Percentiles rank a stretch among this genome's conserved stretches.
phyloP scores from a whole-genome alignment of 169 alveolate genomes.

The Eimeria praecox region DNA sequence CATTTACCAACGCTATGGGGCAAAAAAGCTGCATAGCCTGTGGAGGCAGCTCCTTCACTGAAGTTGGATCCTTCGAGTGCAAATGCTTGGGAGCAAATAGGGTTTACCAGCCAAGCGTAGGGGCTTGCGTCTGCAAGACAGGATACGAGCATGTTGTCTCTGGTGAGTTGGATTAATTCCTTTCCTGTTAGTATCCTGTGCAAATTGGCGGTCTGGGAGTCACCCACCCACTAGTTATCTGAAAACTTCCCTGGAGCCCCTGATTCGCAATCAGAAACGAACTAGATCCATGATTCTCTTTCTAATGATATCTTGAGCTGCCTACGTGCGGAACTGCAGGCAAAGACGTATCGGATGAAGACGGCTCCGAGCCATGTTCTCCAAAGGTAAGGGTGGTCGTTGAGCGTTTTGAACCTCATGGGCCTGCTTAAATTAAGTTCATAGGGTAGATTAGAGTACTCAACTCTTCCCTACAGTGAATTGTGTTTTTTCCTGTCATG shows the following conservation, averaged over 20 bases:
- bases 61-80: constrained; percentile 46
- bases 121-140: constrained; percentile 44
- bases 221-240: neutral
- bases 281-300: neutral
- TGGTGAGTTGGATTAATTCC: neutral
- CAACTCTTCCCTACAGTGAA: neutral
- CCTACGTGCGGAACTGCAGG: constrained; percentile 20
- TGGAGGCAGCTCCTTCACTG: constrained; percentile 54
- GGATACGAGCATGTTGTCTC: constrained; percentile 21
- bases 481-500: neutral
- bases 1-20: constrained; percentile 23
- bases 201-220: neutral
- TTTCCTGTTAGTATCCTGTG: neutral
- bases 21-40: constrained; percentile 46
- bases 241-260: neutral
- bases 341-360: constrained; percentile 50
- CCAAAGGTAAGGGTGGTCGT: constrained; percentile 11
- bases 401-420: neutral
- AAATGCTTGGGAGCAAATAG: constrained; percentile 62
- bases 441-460: neutral
- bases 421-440: neutral
- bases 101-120: constrained; percentile 35
- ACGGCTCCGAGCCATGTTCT: constrained; percentile 38
- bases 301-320: neutral
- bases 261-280: neutral